Percentiles rank a stretch among this genome's conserved stretches.
These are phyloP conservation scores for Citrus maxima DNA, from an alignment of 345 rosid genomes.

Conservation along the genomic window DNA sequence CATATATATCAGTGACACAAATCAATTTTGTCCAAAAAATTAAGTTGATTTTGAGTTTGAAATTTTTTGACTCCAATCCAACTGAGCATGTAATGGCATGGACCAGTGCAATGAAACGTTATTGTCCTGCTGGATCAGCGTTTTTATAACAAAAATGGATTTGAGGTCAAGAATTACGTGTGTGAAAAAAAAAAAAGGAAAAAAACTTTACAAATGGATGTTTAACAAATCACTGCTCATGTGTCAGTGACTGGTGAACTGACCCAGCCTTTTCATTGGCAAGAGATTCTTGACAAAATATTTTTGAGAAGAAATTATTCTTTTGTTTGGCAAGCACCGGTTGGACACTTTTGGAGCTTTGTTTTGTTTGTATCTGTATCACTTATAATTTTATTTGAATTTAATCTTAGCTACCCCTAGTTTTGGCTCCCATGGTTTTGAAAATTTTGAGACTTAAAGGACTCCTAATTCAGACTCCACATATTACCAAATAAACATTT, in stretches of 20 bases:
- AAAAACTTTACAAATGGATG: neutral
- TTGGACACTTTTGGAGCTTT: neutral
- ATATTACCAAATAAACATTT: neutral
- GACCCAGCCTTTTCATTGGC: neutral
- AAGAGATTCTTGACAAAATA: neutral
- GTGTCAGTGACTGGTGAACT: neutral
- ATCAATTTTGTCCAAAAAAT: neutral
- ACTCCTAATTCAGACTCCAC: neutral
- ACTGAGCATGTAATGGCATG: neutral
- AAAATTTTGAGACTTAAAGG: neutral
- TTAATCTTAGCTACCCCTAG: neutral
- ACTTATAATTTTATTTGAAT: neutral
- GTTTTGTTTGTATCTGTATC: neutral
- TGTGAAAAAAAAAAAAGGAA: accelerated
- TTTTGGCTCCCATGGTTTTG: slow-evolving; percentile 6
- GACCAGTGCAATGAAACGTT: neutral
- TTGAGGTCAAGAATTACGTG: neutral
- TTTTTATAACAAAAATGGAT: neutral
- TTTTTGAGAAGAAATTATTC: neutral
- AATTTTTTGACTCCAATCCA: neutral
- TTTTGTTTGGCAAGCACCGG: neutral
- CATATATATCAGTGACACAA: neutral
- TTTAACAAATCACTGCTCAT: neutral
- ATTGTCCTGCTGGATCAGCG: neutral
- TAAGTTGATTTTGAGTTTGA: neutral